Base-by-base conservation (phyloP, 2,329 filamentous ascomycete species). In the Knufia petricola region DNA sequence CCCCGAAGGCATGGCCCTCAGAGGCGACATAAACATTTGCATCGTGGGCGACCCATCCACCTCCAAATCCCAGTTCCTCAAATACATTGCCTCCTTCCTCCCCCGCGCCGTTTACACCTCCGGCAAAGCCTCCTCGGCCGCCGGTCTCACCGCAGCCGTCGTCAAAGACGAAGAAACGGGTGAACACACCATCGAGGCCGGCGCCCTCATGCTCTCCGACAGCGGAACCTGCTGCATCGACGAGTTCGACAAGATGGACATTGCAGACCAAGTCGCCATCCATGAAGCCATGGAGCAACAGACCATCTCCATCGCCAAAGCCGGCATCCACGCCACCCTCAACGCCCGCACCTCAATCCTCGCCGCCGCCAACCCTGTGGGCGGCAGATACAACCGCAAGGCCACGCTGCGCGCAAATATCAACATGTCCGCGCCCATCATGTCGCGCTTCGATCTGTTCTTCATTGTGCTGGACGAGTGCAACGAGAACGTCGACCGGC, bases 251-350 rank as follows among this genome's bases (percentile, higher is more conserved):
- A 98, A 98, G 73, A 98, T 98, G 92, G 92, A 98, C 61, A 85
- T 98, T 53, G 81, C 73, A 46, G 92, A 98, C 65, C 92, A 98
- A 70, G 92, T 98, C 48, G 92, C 92, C 56, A 98, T 98, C 61
- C 92, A 98, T 77, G 92, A 98, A 79, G 92, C 92, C 51, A 98
- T 98, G 92, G 92, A 98, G 78, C 92, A 98, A 72, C 92, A 98
- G 69, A 98, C 92, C 3, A 98, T 98, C 57, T 95, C 88, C 7
- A 98, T 98, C 61, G 90, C 92, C 52, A 98, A 98, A 70, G 92
- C 92, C 3, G 92, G 92, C 61, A 98, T 98, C 51, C 92, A 98
- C 65, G 94, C 92, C 3, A 98, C 92, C 0, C 78, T 98, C 39
- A 98, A 98, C 63, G 92, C 92, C 2, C 81, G 92, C 48, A 95